Evolutionary conservation across 306 rosid species (phyloP).

Genomic region (Senna tora): DNA sequence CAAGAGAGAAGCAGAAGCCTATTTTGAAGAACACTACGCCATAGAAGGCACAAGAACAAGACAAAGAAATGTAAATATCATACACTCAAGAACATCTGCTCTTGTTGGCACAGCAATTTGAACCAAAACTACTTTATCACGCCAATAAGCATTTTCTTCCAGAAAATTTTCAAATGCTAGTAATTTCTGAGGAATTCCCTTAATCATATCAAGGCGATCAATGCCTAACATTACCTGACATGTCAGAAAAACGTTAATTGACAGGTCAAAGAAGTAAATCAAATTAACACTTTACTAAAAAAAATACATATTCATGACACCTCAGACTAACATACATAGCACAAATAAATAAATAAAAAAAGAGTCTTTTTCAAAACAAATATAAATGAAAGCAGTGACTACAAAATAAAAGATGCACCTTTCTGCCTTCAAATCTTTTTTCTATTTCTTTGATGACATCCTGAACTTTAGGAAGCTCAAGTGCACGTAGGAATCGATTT

Average conservation of each 20-base stretch:
- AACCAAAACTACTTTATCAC: slow-evolving; percentile 79
- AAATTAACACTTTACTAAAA: slow-evolving; percentile 15
- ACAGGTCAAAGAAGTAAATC: slow-evolving; percentile 12
- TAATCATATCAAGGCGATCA: slow-evolving; percentile 94
- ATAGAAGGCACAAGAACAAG: slow-evolving; percentile 23
- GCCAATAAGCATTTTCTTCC: slow-evolving; percentile 76
- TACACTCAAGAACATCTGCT: slow-evolving; percentile 97
- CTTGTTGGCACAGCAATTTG: slow-evolving; percentile 97
- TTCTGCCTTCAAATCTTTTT: slow-evolving; percentile 79
- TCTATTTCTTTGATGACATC: slow-evolving; percentile 64
- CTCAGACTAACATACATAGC: not conserved
- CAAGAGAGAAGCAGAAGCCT: slow-evolving; percentile 21
- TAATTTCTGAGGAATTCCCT: slow-evolving; percentile 93
- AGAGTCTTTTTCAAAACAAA: not conserved
- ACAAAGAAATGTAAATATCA: slow-evolving; percentile 37
- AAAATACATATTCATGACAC: slow-evolving; percentile 9
- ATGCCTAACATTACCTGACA: slow-evolving; percentile 89
- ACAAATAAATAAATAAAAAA: slow-evolving; percentile 2
- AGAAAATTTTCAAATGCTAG: slow-evolving; percentile 88
- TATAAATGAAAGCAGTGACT: not conserved
- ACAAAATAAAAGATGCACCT: slow-evolving; percentile 53
- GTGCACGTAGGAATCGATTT: slow-evolving; percentile 69
- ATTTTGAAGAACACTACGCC: not conserved
- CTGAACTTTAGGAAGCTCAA: slow-evolving; percentile 58
- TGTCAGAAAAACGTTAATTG: slow-evolving; percentile 32